These are phyloP conservation scores for Tricharina praecox DNA, from an alignment of 495 filamentous ascomycete genomes.

Conservation along the genomic window DNA sequence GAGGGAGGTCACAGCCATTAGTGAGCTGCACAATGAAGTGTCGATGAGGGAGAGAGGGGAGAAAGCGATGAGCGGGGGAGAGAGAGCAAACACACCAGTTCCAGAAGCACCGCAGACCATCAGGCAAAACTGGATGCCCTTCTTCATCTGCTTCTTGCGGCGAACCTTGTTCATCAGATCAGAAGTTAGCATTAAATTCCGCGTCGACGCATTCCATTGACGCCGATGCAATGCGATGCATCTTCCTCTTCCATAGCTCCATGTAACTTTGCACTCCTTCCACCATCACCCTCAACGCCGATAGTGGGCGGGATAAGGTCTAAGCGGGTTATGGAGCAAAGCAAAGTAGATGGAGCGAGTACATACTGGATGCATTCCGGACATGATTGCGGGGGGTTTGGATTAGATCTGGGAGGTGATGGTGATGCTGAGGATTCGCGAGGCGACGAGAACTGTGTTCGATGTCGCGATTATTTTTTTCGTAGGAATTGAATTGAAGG, in stretches of 20 bases:
- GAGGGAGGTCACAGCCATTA: background rate
- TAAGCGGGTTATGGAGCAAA: conserved; percentile 19
- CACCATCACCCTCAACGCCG: conserved; percentile 2
- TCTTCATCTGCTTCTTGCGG: conserved; percentile 99
- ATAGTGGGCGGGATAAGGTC: conserved; percentile 8
- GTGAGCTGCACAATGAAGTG: conserved; percentile 1
- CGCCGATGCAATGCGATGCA: no score
- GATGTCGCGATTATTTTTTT: no score
- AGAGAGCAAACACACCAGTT: conserved; percentile 51
- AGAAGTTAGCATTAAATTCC: conserved; percentile 11
- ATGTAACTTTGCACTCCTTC: no score
- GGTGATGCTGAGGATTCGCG: no score
- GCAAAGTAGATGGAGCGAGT: background rate
- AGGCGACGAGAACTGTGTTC: no score
- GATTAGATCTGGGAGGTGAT: no score
- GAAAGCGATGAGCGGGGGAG: background rate
- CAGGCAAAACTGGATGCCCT: conserved; percentile 99
- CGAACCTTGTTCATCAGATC: conserved; percentile 52
- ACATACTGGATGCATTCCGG: conserved; percentile 11
- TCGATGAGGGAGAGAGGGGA: conserved; percentile 7
- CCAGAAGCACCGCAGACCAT: conserved; percentile 99
- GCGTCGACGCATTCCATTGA: no score
- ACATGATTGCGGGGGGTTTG: conserved; percentile 4
- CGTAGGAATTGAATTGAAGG: background rate
- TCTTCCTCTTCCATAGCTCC: no score